These are phyloP conservation scores for Kondoa subrosea DNA, from an alignment of 768 basidiomycete genomes.

Conservation along the genomic window DNA sequence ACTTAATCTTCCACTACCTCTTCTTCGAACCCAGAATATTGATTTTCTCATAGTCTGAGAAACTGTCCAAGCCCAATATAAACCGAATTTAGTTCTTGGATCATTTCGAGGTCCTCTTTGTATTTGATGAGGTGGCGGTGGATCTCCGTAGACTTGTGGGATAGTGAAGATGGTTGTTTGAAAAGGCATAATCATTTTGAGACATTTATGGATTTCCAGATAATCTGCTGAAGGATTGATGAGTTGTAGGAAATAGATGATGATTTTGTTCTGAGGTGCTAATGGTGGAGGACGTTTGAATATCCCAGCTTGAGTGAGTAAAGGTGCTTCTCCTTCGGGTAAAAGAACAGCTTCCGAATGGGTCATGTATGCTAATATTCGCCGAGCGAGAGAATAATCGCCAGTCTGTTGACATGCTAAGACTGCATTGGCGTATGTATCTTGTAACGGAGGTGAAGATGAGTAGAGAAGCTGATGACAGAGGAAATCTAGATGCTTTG, in stretches of 20 bases:
- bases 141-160: not conserved
- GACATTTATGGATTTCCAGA: not conserved
- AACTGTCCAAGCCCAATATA: not conserved
- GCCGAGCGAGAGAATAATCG: not conserved
- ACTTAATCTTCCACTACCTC: not conserved
- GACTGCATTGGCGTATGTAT: not conserved
- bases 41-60: not conserved
- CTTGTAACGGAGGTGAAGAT: not conserved
- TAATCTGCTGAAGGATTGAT: not conserved
- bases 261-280: not conserved
- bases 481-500: not conserved
- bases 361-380: not conserved
- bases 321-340: not conserved
- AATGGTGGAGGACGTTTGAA: not conserved
- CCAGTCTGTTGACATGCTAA: not conserved
- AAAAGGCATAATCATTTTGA: not conserved
- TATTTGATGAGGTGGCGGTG: not conserved
- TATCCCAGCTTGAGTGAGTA: not conserved
- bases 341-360: not conserved
- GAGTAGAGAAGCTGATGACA: not conserved
- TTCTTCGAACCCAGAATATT: not conserved
- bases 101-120: not conserved
- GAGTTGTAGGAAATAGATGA: not conserved
- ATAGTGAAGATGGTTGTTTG: not conserved
- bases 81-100: not conserved